A percentile compares a stretch with the other conserved stretches of the same genome.
These are phyloP conservation scores for Geopyxis carbonaria DNA, from an alignment of 495 filamentous ascomycete species.

Conservation along the genomic window DNA sequence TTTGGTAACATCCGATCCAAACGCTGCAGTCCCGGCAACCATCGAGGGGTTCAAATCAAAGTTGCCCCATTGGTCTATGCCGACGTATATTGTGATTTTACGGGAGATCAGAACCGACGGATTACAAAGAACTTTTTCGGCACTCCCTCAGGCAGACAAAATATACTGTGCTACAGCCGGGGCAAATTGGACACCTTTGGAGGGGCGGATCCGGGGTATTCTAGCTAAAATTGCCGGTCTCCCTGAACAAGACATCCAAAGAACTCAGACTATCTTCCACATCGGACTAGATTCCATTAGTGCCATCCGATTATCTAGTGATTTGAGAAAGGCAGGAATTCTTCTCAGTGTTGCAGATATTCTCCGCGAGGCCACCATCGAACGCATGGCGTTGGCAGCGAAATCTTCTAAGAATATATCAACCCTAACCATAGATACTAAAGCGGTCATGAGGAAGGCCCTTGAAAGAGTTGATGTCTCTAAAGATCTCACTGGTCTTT, in stretches of 20 bases:
- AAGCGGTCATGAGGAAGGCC: slow-evolving; percentile 23
- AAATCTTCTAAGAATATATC: slow-evolving; percentile 1
- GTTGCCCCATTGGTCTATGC: slow-evolving; percentile 20
- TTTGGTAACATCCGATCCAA: neutral
- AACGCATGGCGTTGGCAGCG: slow-evolving; percentile 34
- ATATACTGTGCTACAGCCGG: slow-evolving; percentile 7
- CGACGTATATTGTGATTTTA: slow-evolving; percentile 15
- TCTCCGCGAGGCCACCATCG: slow-evolving; percentile 43
- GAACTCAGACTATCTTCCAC: slow-evolving; percentile 56
- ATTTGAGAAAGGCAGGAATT: slow-evolving; percentile 44
- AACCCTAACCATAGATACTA: slow-evolving; percentile 15
- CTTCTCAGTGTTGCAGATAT: slow-evolving; percentile 47
- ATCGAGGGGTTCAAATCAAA: neutral
- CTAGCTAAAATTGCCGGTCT: slow-evolving; percentile 48
- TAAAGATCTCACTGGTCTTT: slow-evolving; percentile 25
- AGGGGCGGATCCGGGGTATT: slow-evolving; percentile 39
- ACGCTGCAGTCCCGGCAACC: neutral
- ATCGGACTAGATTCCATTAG: slow-evolving; percentile 83
- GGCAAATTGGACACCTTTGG: slow-evolving; percentile 29
- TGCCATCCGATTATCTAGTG: slow-evolving; percentile 53
- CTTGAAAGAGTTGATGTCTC: slow-evolving; percentile 26
- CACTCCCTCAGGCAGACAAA: slow-evolving; percentile 7
- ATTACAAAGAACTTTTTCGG: slow-evolving; percentile 11
- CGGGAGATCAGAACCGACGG: slow-evolving; percentile 7
- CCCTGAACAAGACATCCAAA: slow-evolving; percentile 40